Evolutionary conservation across 2,329 filamentous ascomycete species (phyloP).

Genomic region (Epichloe hybrida): DNA sequence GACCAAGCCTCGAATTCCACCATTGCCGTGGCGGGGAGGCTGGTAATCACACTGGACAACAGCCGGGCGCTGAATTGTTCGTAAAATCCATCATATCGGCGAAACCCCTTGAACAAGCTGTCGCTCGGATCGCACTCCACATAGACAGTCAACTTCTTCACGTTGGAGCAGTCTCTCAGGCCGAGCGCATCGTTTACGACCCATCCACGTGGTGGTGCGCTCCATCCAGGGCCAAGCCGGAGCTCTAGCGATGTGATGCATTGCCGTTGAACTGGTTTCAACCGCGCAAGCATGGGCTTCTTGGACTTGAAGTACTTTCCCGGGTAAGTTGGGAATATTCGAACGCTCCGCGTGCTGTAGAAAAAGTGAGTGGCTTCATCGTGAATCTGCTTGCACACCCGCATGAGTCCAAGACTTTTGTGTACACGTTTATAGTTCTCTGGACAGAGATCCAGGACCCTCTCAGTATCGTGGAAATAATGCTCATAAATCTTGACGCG

Average conservation of each 20-base stretch:
- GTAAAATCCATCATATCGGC: constrained; percentile 53
- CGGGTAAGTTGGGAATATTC: constrained; percentile 52
- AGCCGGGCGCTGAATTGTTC: constrained; percentile 50
- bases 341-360: constrained; percentile 48
- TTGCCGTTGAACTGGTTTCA: constrained; percentile 46
- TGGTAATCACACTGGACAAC: constrained; percentile 40
- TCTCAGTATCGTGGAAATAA: constrained; percentile 40
- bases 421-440: constrained; percentile 50
- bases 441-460: constrained; percentile 52
- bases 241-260: constrained; percentile 53
- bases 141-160: constrained; percentile 50
- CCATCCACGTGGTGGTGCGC: constrained; percentile 56
- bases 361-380: constrained; percentile 51
- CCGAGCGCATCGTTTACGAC: constrained; percentile 52
- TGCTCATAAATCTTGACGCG: constrained; percentile 55
- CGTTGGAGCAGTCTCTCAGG: constrained; percentile 44
- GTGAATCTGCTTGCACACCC: constrained; percentile 47
- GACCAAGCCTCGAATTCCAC: constrained; percentile 60
- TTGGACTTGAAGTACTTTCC: constrained; percentile 61
- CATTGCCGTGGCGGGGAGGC: constrained; percentile 39
- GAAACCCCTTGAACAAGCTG: constrained; percentile 53
- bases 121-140: constrained; percentile 61
- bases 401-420: constrained; percentile 45
- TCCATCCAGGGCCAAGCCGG: constrained; percentile 61
- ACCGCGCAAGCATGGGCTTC: constrained; percentile 53